Evolutionary conservation across 1,284 basidiomycete species (phyloP).

Genomic region (Pseudozyma pruni): DNA sequence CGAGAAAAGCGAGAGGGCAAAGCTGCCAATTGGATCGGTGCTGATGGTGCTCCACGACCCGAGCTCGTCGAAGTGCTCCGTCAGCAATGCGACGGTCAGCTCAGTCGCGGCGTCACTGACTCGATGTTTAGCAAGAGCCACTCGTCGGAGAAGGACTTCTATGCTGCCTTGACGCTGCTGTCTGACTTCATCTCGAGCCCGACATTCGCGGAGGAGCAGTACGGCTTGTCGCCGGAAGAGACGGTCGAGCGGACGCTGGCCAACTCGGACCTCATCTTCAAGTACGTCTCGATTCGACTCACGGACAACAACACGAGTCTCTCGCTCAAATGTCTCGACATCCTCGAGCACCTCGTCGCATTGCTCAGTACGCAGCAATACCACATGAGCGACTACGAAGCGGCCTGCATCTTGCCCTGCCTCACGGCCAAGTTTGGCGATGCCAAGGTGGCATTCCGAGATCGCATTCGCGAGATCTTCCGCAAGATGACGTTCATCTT

Average conservation of each 20-base stretch:
- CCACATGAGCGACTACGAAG: slow-evolving; percentile 88
- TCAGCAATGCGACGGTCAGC: slow-evolving; percentile 88
- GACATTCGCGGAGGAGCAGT: slow-evolving; percentile 75
- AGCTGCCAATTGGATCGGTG: slow-evolving; percentile 70
- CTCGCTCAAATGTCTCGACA: slow-evolving; percentile 86
- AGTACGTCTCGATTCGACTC: slow-evolving; percentile 90
- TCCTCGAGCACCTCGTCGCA: slow-evolving; percentile 81
- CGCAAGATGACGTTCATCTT: slow-evolving; percentile 70
- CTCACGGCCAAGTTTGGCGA: slow-evolving; percentile 82
- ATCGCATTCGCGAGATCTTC: slow-evolving; percentile 71
- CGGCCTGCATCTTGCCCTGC: slow-evolving; percentile 87
- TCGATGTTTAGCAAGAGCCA: slow-evolving; percentile 90
- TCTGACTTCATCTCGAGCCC: slow-evolving; percentile 77
- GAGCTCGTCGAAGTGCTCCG: slow-evolving; percentile 88
- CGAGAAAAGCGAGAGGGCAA: slow-evolving; percentile 81
- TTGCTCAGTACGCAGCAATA: slow-evolving; percentile 79
- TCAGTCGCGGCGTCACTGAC: slow-evolving; percentile 79
- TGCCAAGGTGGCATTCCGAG: slow-evolving; percentile 69
- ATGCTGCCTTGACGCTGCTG: slow-evolving; percentile 79
- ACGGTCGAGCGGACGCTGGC: slow-evolving; percentile 80
- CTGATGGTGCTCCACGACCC: slow-evolving; percentile 83
- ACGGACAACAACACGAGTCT: slow-evolving; percentile 94
- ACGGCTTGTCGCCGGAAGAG: slow-evolving; percentile 72
- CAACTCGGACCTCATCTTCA: slow-evolving; percentile 90
- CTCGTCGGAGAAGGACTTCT: slow-evolving; percentile 90